Evolutionary conservation across 2,329 filamentous ascomycete genomes (phyloP), one percentile per base, ranked within the genome.

Genomic region (Waltergamsia citrina): DNA sequence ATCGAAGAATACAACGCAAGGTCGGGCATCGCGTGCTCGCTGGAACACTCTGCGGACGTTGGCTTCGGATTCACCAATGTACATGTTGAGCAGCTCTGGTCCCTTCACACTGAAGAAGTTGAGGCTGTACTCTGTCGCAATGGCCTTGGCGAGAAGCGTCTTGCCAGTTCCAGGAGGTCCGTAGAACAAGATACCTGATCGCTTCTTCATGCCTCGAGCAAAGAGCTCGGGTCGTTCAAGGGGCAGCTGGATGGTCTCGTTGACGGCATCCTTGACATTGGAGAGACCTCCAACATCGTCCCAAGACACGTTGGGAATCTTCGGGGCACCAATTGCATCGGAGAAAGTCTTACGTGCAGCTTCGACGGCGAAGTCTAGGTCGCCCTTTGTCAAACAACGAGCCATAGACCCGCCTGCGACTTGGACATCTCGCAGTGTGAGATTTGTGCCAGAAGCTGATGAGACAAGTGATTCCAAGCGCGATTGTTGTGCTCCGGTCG

Each of bases 331-430:
- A 43, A 98, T 98, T 0, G 90, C 82, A 55, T 96, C 92, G 6
- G 92, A 90, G 54, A 98, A 98, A 59, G 95, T 96, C 69, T 95
- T 95, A 35, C 92, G 79, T 2, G 92, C 92, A 6, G 88, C 86
- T 39, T 96, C 90, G 4, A 98, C 90, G 0, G 92, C 92, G n/a
- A 80, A 63, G 35, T 94, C 87, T 43, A 96, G 90, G 56, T 98
- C 92, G 3, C 71, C 67, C 44, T 84, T 84, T 1, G 79, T 88
- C 9, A 98, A 69, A 34, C 83, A 85, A 19, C 78, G 78, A 5
- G 84, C 83, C 8, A 80, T 71, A 26, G 85, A 72, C 0, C 92
- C 92, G 20, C 92, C 92, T 2, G 92, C 80, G 7, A 96, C 68
- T 39, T 92, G 76, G n/a, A 98, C 71, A 53, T 98, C 92, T 33